Evolutionary conservation across 2,329 filamentous ascomycete genomes (phyloP), one percentile per base, ranked within the genome.

Genomic region (Ophiostoma tasmaniense): DNA sequence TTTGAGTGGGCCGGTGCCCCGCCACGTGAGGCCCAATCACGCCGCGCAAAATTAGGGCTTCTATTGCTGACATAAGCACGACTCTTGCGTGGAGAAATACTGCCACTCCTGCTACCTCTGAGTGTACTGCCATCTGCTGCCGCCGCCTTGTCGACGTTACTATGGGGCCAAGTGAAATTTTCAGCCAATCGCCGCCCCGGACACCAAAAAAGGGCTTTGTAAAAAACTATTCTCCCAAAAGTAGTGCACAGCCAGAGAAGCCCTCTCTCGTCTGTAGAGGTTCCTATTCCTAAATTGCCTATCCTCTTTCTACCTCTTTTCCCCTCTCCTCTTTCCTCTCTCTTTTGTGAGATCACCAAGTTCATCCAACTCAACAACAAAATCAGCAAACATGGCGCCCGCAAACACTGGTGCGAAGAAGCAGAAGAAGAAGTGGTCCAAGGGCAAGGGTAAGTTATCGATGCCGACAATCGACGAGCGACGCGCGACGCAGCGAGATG

Each of bases 351-450:
- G 67, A 67, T 69, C 67, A 67, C 42, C 70, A 71, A 69, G 68
- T 70, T 71, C 62, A 70, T 71, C 74, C 75, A 74, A 68, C 75
- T 14, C 59, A 62, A 77, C 77, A 81, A 80, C 74, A 71, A 71
- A 67, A 72, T 69, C 70, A 69, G 72, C 68, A 72, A 73, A 67
- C 62, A 82, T 82, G 81, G 81, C 81, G 74, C 80, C 81, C 79
- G 79, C 80, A 75, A 76, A 77, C 79, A 83, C 87, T 78, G 88
- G 88, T 80, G 88, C 85, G 78, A 90, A 90, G 87, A 90, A 90
- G 84, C 87, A 90, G 82, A 91, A 90, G 88, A 90, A 91, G 88
- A 91, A 90, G 87, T 90, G 88, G 89, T 82, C 80, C 72, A 81
- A 81, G 79, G 76, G 77, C 73, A 85, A 81, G 92, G 91, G 93